Percentiles rank a stretch among this genome's conserved stretches.
These are phyloP conservation scores for Ophiocordyceps camponoti-leonardi DNA, from an alignment of 2,329 filamentous ascomycete genomes.

Conservation along the genomic window DNA sequence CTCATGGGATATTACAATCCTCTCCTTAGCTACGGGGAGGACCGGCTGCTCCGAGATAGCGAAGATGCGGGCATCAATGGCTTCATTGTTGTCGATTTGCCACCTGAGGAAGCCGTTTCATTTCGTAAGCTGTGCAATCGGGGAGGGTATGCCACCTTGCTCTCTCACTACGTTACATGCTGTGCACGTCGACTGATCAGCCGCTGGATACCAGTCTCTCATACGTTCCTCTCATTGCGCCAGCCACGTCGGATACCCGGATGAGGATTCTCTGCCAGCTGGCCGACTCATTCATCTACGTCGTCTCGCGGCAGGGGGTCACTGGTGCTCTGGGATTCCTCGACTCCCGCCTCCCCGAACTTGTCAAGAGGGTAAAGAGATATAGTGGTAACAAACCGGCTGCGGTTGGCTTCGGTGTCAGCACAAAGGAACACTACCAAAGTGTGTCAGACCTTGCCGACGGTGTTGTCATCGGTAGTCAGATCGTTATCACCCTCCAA, in stretches of 20 bases:
- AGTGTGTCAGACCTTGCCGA: slow-evolving; percentile 73
- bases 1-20: slow-evolving; percentile 99
- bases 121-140: slow-evolving; percentile 74
- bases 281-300: slow-evolving; percentile 97
- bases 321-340: slow-evolving; percentile 77
- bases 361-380: slow-evolving; percentile 73
- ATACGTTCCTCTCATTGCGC: slow-evolving; percentile 93
- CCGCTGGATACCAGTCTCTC: slow-evolving; percentile 43
- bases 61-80: slow-evolving; percentile 77
- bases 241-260: slow-evolving; percentile 75
- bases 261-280: slow-evolving; percentile 95
- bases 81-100: slow-evolving; percentile 91
- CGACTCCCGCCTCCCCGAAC: slow-evolving; percentile 63
- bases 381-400: slow-evolving; percentile 84
- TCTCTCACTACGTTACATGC: neutral
- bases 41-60: slow-evolving; percentile 70
- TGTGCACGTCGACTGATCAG: neutral
- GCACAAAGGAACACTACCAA: slow-evolving; percentile 83
- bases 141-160: slow-evolving; percentile 39
- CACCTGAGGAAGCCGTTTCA: slow-evolving; percentile 84
- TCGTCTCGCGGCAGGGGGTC: slow-evolving; percentile 92
- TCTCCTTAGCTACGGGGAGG: slow-evolving; percentile 83
- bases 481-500: slow-evolving; percentile 68
- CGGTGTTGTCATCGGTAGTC: slow-evolving; percentile 90
- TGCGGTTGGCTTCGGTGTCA: slow-evolving; percentile 90